Evolutionary conservation across 306 rosid species (phyloP), one percentile per base, ranked within the genome.

Genomic region (Acacia melanoxylon): DNA sequence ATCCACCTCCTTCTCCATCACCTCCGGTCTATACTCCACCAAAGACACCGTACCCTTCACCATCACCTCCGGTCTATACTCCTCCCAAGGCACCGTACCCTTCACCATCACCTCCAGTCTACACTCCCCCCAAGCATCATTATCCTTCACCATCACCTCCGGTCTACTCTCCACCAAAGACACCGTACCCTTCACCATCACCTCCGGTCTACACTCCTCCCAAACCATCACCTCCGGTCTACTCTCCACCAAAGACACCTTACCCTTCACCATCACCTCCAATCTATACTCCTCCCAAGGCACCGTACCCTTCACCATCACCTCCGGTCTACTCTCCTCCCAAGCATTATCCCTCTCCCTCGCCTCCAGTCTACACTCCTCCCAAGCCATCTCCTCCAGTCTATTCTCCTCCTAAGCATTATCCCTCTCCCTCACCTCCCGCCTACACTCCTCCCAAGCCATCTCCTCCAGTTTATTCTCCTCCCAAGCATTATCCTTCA

Each of bases 61-160:
- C 77, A 0, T 82, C 83, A 1, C 86, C 87, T 65, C 37, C 70
- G 5, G 63, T 58, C 4, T 56, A 56, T 29, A 25, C 35, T 4
- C 80, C 79, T 13, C 56, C 56, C 20, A 49, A 49, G 5, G 4
- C 11, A 45, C 15, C 17, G 2, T 15, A 49, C 7, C 54, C 54
- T 49, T 45, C 79, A 0, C 66, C 68, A 10, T 66, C 79, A 3
- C 51, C 89, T 13, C 84, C 76, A 2, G 25, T 27, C 44, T 72
- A 62, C 68, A 11, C 68, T 8, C 77, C 78, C 9, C 77, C 62
- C 8, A 24, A 24, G 12, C 17, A 27, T 27, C 29, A 27, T 27
- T 46, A 22, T 1, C 80, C 79, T 1, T 9, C 68, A 0, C 66
- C 79, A 0, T 65, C 79, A 8, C 20, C 25, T 24, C 27, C 70